Evolutionary conservation across 23 red algal species (phyloP), one percentile per base, ranked within the genome.

Genomic region (Gracilaria gracilis): DNA sequence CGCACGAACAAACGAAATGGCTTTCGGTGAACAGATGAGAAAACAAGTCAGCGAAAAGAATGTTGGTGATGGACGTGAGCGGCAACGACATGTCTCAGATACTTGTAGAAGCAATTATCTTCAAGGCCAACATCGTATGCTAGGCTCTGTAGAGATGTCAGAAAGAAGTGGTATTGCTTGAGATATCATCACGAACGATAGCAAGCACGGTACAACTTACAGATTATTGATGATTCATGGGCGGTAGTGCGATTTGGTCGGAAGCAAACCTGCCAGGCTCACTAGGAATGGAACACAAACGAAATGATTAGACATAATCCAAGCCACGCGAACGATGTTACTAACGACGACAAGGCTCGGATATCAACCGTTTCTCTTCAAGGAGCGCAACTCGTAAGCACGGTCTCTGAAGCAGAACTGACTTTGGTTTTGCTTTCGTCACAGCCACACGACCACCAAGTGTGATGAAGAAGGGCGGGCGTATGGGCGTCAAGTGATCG

Each of bases 341-440:
- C 51, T 15, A 6, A 17, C 51, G 19, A 15, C 1, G 51, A 55
- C 51, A 55, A 62, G 38, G 67, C 67, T 73, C 67, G 9, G 67
- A 11, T 20, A 50, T 9, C 8, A 77, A 77, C 72, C 72, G 42
- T 50, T 16, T 77, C 72, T 77, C 72, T 77, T 77, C 72, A 48
- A 50, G 7, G 72, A 2, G 9, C 24, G 46, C 25, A 55, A 37
- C 64, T 28, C 32, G 2, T 62, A 9, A 32, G 64, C 31, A 24
- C 64, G 31, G 19, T 16, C 64, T 69, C 64, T 36, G 72, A 77
- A 77, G 72, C 72, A 77, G 72, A 77, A 77, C 72, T 77, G 72
- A 77, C 72, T 77, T 77, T 39, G 72, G 72, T 77, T 33, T 49
- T 20, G 20, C 12, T 77, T 51, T 77, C 72, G 20, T 77, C 72